Conservation (phyloP, 1,139 yeast species). For the Nadsonia commutata region DNA sequence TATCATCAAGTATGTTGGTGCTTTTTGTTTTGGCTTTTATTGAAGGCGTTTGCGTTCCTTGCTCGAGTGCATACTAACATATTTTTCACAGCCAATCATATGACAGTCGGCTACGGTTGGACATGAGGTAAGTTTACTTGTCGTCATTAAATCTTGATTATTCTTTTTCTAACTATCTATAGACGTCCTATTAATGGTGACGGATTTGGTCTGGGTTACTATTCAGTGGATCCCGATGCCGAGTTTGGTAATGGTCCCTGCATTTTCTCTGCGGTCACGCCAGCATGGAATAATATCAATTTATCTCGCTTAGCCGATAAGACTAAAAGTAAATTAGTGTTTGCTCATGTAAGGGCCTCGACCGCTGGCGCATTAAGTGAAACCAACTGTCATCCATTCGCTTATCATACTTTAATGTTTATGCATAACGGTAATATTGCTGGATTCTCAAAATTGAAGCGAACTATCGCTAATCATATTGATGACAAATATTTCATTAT, state of each 20-base stretch:
- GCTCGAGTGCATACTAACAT: neutral
- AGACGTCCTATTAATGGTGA: constrained; percentile 90
- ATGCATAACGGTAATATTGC: constrained; percentile 96
- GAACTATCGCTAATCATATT: constrained; percentile 53
- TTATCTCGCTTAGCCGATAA: constrained; percentile 73
- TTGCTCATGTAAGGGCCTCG: constrained; percentile 93
- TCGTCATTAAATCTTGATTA: too few species aligned
- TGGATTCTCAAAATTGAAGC: constrained; percentile 57
- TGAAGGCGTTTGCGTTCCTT: neutral
- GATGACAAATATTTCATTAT: constrained; percentile 65
- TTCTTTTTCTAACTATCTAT: neutral
- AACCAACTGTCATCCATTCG: constrained; percentile 90
- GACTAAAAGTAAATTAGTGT: constrained; percentile 69
- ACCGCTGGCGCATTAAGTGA: constrained; percentile 90
- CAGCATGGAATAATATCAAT: constrained; percentile 95
- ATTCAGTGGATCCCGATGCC: constrained; percentile 34
- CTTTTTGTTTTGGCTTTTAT: neutral
- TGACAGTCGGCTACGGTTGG: constrained; percentile 77
- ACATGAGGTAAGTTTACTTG: constrained; percentile 37
- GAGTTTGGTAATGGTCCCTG: constrained; percentile 54
- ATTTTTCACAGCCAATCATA: constrained; percentile 51
- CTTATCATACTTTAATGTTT: constrained; percentile 74
- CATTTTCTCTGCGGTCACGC: constrained; percentile 84
- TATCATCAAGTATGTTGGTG: constrained; percentile 47
- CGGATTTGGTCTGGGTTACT: constrained; percentile 96